Base-by-base conservation (phyloP, 257 asterid genomes). In the Cinchona pubescens region DNA sequence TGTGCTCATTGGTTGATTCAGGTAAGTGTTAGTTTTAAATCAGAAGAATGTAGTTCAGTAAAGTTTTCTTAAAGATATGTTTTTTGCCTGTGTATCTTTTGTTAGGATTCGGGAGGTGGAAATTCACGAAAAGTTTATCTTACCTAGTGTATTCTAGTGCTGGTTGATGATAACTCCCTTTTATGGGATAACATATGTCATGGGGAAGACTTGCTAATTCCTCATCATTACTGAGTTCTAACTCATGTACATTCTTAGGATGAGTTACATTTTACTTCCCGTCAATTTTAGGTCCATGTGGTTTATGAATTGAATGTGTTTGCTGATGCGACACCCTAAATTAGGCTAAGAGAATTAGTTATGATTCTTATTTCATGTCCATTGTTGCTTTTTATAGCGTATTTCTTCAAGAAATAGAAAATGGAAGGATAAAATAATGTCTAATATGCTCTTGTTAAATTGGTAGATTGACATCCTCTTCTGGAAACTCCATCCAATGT, bases 1-100 rank as follows among this genome's bases (percentile, higher is more conserved):
- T 92, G 91, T 65, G 96, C 93, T 76, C 95, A 92, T 76, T 92
- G 97, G 97, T 87, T 92, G 84, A 83, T 92, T 78, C 87, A 88
- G 96, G 97, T 88, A 45, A 77, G 49, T 65, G 12, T 1, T 25
- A 58, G 34, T 58, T 58, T 18, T 12, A 16, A 58, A 27, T 14
- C 60, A 53, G 18, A 0, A 12, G 55, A 48, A 48, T 48, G 55
- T 15, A 14, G 55, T 14, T 21, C 1, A 53, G 1, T 53, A 7
- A 1, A 1, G 7, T 7, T 53, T 7, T 21, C 21, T 51, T 15
- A 18, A 19, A 16, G 58, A 2, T 16, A 1, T 19, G 3, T 0
- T 15, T 51, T 51, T 16, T 51, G 58, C 58, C 19, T 3, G 58
- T 18, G 19, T 18, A 51, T 19, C n/a, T 19, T 51, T 51, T 51